A percentile compares a stretch with the other conserved stretches of the same genome.
Conservation (phyloP, 2,329 filamentous ascomycete species). For the Orbilia ellipsospora region DNA sequence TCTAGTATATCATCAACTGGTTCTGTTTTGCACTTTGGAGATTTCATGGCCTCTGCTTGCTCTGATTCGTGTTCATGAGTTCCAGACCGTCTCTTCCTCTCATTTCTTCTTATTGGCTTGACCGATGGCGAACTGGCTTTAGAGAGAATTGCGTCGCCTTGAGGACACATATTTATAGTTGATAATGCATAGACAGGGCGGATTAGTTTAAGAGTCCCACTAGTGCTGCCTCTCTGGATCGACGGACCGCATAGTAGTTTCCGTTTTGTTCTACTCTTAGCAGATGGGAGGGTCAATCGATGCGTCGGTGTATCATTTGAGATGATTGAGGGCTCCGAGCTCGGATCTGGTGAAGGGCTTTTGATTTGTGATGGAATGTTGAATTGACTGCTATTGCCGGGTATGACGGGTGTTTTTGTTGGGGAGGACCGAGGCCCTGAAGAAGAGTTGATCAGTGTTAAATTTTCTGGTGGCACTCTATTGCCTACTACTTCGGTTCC, state of each 20-base stretch:
- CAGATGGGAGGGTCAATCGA: conserved; percentile 41
- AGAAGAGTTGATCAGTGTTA: conserved; percentile 7
- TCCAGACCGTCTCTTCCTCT: not conserved
- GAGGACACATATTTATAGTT: conserved; percentile 23
- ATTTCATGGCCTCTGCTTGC: not conserved
- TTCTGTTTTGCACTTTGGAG: not conserved
- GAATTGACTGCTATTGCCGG: conserved; percentile 10
- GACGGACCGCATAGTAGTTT: conserved; percentile 45
- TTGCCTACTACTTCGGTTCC: not conserved
- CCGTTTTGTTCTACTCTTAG: conserved; percentile 39
- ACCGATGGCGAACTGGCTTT: not conserved
- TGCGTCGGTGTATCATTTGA: conserved; percentile 5
- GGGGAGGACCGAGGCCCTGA: conserved; percentile 24
- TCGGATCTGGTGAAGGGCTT: conserved; percentile 11
- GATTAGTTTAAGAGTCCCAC: not conserved
- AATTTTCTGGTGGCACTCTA: not conserved
- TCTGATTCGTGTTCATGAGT: not conserved
- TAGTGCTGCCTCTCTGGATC: not conserved
- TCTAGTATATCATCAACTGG: conserved; percentile 3
- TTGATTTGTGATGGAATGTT: conserved; percentile 15
- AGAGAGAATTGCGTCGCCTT: not conserved
- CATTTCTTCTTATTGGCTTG: not conserved
- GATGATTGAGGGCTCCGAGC: not conserved
- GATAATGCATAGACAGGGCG: conserved; percentile 37
- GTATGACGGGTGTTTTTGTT: not conserved